Percentiles rank a stretch among this genome's conserved stretches.
These are phyloP conservation scores for Cornus controversa DNA, from an alignment of 148 eudicot genomes.

Conservation along the genomic window DNA sequence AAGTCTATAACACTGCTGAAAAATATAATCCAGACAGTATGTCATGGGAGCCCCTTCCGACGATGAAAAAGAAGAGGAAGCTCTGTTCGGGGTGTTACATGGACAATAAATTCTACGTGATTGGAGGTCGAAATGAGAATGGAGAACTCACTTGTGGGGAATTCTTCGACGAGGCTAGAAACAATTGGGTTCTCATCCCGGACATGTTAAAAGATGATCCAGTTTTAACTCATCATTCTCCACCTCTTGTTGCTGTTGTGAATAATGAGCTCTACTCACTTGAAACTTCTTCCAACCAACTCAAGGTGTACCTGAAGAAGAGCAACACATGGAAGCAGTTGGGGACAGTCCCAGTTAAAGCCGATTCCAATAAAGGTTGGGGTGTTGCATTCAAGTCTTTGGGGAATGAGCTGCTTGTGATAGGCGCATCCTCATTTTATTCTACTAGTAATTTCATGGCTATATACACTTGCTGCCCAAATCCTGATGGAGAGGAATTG, in stretches of 20 bases:
- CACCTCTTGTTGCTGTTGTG: slow-evolving; percentile 78
- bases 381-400: slow-evolving; percentile 87
- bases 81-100: slow-evolving; percentile 72
- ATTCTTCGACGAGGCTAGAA: slow-evolving; percentile 40
- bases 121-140: slow-evolving; percentile 47
- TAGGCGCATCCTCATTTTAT: slow-evolving; percentile 42
- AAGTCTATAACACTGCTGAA: slow-evolving; percentile 36
- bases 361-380: slow-evolving; percentile 64
- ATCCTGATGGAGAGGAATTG: slow-evolving; percentile 31
- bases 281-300: slow-evolving; percentile 54
- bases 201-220: slow-evolving; percentile 57
- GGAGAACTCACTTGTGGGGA: slow-evolving; percentile 71
- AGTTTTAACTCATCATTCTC: slow-evolving; percentile 40
- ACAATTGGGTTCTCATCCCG: slow-evolving; percentile 53
- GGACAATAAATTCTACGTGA: slow-evolving; percentile 64
- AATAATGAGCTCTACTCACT: slow-evolving; percentile 60
- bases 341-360: slow-evolving; percentile 62
- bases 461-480: slow-evolving; percentile 59
- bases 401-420: slow-evolving; percentile 63
- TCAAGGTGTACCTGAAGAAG: slow-evolving; percentile 57
- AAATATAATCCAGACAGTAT: slow-evolving; percentile 35
- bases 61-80: slow-evolving; percentile 51
- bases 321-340: slow-evolving; percentile 64
- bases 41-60: slow-evolving; percentile 61
- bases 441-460: slow-evolving; percentile 39